Percentiles rank a stretch among this genome's conserved stretches.
Conservation (phyloP, 768 basidiomycete species). For the Macrolepiota dolichaula region DNA sequence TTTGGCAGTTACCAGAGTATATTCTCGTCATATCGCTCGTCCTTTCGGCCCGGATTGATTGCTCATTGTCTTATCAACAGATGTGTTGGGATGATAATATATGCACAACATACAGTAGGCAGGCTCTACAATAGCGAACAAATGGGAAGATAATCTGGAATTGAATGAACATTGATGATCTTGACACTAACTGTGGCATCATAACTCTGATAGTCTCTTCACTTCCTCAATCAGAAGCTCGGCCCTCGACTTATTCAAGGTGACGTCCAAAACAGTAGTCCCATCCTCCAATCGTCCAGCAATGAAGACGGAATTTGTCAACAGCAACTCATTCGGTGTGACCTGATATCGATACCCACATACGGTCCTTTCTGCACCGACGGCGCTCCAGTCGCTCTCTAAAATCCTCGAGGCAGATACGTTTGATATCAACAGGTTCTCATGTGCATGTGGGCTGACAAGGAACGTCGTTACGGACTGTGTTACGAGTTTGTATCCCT, state of each 20-base stretch:
- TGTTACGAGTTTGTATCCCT: slow-evolving; percentile 24
- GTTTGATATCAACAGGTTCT: slow-evolving; percentile 35
- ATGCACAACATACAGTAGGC: background rate
- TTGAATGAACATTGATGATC: no score
- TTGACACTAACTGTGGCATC: background rate
- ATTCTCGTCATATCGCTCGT: background rate
- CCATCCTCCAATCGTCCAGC: slow-evolving; percentile 35
- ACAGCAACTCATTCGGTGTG: slow-evolving; percentile 29
- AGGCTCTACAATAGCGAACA: background rate
- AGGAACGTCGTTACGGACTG: slow-evolving; percentile 27
- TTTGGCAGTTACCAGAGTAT: no score
- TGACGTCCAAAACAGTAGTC: slow-evolving; percentile 36
- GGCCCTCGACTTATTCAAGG: slow-evolving; percentile 26
- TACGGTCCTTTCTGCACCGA: slow-evolving; percentile 30
- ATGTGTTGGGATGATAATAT: background rate
- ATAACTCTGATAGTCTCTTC: slow-evolving; percentile 11
- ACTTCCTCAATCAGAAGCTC: slow-evolving; percentile 28
- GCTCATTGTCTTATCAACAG: background rate
- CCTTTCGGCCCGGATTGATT: background rate
- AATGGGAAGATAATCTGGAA: background rate
- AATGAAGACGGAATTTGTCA: slow-evolving; percentile 35
- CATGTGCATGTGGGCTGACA: slow-evolving; percentile 29
- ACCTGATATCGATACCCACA: slow-evolving; percentile 38
- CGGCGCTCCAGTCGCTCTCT: slow-evolving; percentile 33
- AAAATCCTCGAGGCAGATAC: slow-evolving; percentile 38